These are phyloP conservation scores for Bassia scoparia DNA, from an alignment of 148 eudicot genomes.

Conservation along the genomic window DNA sequence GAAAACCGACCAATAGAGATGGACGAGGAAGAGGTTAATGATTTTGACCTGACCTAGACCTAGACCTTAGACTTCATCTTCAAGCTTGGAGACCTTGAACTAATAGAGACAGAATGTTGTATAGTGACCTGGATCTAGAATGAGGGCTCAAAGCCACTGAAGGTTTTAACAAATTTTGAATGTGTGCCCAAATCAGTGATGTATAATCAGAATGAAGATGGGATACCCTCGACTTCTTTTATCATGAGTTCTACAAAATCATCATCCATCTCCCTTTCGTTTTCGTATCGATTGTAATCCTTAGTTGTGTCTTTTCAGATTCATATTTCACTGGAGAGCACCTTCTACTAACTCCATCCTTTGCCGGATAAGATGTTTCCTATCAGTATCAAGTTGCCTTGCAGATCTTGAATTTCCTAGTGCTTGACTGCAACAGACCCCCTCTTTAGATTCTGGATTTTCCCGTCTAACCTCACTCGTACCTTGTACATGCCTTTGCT, in stretches of 20 bases:
- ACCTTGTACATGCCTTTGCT: slow-evolving; percentile 14
- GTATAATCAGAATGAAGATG: slow-evolving; percentile 11
- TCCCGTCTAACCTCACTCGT: slow-evolving; percentile 7
- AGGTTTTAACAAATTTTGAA: slow-evolving; percentile 22
- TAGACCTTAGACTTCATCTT: slow-evolving; percentile 30
- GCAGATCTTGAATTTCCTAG: slow-evolving; percentile 27
- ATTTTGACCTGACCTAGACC: slow-evolving; percentile 37
- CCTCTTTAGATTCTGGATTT: slow-evolving; percentile 24
- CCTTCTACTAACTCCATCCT: not conserved
- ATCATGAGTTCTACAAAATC: slow-evolving; percentile 21
- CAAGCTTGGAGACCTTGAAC: slow-evolving; percentile 25
- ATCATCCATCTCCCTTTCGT: slow-evolving; percentile 32
- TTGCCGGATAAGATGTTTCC: slow-evolving; percentile 11
- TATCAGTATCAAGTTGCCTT: slow-evolving; percentile 23
- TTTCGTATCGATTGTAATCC: slow-evolving; percentile 22
- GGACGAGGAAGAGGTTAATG: slow-evolving; percentile 33
- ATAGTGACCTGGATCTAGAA: slow-evolving; percentile 30
- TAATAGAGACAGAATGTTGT: slow-evolving; percentile 14
- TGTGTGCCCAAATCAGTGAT: slow-evolving; percentile 17
- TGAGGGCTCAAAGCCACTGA: slow-evolving; percentile 12
- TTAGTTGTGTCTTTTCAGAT: slow-evolving; percentile 25
- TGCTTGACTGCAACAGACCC: slow-evolving; percentile 17
- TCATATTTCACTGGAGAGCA: slow-evolving; percentile 19
- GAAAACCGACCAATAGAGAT: slow-evolving; percentile 28
- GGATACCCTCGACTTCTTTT: slow-evolving; percentile 32